These are phyloP conservation scores for Gelatoporia subvermispora DNA, from an alignment of 768 basidiomycete species.

Conservation along the genomic window DNA sequence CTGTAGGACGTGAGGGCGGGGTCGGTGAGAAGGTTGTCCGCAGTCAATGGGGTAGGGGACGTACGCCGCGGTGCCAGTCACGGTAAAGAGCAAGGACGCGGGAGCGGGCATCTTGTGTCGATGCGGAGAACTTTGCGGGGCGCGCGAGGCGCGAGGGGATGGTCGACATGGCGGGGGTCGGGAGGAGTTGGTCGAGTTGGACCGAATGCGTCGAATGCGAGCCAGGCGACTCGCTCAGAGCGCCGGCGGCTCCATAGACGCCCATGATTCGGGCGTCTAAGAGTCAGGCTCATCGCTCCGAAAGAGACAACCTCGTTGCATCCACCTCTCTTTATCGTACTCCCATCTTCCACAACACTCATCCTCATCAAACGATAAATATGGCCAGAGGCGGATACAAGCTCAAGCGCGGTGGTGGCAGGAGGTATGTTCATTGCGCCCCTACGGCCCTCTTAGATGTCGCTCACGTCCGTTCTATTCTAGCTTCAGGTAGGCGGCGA, in stretches of 20 bases:
- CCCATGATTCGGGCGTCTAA: too few relatives aligned
- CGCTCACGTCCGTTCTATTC: background rate
- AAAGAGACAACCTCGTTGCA: too few relatives aligned
- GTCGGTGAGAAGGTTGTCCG: slow-evolving; percentile 1
- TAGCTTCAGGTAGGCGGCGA: slow-evolving; percentile 57
- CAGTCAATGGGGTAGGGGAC: slow-evolving; percentile 29
- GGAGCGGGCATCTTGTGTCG: slow-evolving; percentile 53
- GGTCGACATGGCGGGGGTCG: slow-evolving; percentile 32
- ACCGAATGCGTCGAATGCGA: too few relatives aligned
- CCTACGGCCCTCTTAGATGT: background rate
- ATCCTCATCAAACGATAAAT: background rate
- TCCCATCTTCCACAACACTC: background rate
- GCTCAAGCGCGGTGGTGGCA: slow-evolving; percentile 82
- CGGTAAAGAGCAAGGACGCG: slow-evolving; percentile 80
- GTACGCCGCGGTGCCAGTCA: slow-evolving; percentile 88
- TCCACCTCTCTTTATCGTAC: too few relatives aligned
- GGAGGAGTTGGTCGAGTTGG: too few relatives aligned
- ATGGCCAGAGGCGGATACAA: slow-evolving; percentile 69
- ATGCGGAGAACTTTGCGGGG: slow-evolving; percentile 53
- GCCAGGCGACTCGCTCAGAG: too few relatives aligned
- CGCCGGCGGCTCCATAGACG: too few relatives aligned
- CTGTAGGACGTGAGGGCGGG: slow-evolving; percentile 32
- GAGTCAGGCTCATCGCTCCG: too few relatives aligned
- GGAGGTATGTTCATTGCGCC: slow-evolving; percentile 33
- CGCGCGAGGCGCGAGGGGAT: slow-evolving; percentile 88